A percentile compares a stretch with the other conserved stretches of the same genome.
phyloP scores from a whole-genome alignment of 768 basidiomycete species.

The Cantharellus cinnabarinus region DNA sequence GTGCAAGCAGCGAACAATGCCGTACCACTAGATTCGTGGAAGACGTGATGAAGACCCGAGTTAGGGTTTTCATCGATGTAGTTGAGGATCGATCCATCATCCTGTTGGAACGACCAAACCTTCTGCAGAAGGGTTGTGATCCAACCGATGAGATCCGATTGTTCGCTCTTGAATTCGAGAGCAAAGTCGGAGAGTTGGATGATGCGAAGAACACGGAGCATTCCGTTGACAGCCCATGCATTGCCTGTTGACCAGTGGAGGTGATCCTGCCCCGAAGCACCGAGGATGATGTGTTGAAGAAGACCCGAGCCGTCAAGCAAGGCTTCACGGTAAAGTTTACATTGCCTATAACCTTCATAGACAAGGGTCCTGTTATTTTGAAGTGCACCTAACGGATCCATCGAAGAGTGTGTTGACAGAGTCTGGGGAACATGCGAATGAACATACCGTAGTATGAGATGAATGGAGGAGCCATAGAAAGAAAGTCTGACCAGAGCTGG shows the following conservation, averaged over 20 bases:
- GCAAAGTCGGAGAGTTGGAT: constrained; percentile 41
- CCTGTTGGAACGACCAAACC: constrained; percentile 34
- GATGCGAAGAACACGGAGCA: constrained; percentile 62
- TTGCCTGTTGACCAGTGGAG: constrained; percentile 82
- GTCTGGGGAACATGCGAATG: neutral
- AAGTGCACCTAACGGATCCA: constrained; percentile 24
- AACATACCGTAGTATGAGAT: constrained; percentile 55
- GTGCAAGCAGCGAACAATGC: constrained; percentile 59
- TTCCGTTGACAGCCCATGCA: constrained; percentile 77
- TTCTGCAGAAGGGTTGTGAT: constrained; percentile 32
- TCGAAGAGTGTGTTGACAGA: neutral
- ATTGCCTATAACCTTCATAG: constrained; percentile 46
- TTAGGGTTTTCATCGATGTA: constrained; percentile 39
- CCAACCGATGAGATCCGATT: constrained; percentile 42
- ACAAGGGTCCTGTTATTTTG: constrained; percentile 19
- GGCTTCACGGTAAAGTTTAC: constrained; percentile 46
- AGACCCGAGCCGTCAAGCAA: constrained; percentile 30
- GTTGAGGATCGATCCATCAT: constrained; percentile 32
- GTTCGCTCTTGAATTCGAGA: constrained; percentile 27
- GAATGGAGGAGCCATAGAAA: constrained; percentile 78
- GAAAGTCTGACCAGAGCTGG: constrained; percentile 63
- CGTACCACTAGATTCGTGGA: constrained; percentile 53
- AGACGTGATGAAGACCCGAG: constrained; percentile 14
- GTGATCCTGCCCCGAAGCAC: constrained; percentile 29
- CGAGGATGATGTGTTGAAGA: constrained; percentile 61